Evolutionary conservation across 2,329 filamentous ascomycete species (phyloP), one percentile per base, ranked within the genome.

Genomic region (Aspergillus pseudonomiae): DNA sequence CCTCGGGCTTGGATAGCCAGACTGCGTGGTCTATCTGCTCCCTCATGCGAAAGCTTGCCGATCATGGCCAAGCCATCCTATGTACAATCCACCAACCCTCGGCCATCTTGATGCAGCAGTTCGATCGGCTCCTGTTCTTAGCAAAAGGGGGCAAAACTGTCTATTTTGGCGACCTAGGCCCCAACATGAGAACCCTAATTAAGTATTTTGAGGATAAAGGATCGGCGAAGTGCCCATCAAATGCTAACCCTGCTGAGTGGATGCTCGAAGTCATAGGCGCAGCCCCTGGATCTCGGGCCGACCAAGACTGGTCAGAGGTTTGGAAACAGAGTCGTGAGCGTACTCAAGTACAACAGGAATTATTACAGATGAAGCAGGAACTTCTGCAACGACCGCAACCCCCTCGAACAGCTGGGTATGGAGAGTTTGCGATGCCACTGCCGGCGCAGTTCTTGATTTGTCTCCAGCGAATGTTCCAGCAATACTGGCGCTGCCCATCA

Each of bases 21-120:
- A 96, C 93, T 0, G 93, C 93, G 0, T 97, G 92, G 91, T 91
- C 92, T 65, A 96, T 97, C 72, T 85, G 92, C 59, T 89, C 91
- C 71, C 84, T 97, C 7, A 85, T 97, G 60, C 89, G 94, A 77
- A 96, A 96, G 81, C 84, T 97, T 30, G 92, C 92, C 71, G 91
- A 94, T 76, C 90, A 88, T 66, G 93, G 94, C n/a, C 92, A 95
- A 76, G 93, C 94, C 48, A 91, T 97, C 75, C 86, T 97, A 11
- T 96, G 93, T 81, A 97, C 94, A 0, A 97, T 97, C 65, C 94
- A 97, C 77, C 94, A 97, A 77, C 94, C 94, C 11, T 95, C 92
- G 11, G 93, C 93, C 39, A 92, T 96, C 83, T 83, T 97, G 60
- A 96, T 97, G 83, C 91, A 96, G 75, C 89, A 92, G 64, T 97